Evolutionary conservation across 768 basidiomycete species (phyloP).

Genomic region (Saitozyma podzolica): DNA sequence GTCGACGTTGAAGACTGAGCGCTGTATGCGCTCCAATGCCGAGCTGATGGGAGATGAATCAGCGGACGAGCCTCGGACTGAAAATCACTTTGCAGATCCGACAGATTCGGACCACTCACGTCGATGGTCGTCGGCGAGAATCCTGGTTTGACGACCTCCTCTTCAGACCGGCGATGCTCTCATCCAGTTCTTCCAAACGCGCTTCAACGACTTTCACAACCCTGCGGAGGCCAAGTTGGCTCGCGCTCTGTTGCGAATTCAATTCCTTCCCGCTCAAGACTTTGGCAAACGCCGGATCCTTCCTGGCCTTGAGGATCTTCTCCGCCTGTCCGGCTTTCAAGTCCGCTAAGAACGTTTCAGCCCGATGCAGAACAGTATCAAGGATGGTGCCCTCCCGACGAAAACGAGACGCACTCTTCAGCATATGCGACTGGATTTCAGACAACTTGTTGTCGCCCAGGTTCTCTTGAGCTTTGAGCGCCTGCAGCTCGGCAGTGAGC

Average conservation of each 20-base stretch:
- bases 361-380: neutral
- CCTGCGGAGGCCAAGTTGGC: conserved; percentile 72
- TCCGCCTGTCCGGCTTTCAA: conserved; percentile 80
- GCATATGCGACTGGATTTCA: conserved; percentile 45
- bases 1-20: conserved; percentile 83
- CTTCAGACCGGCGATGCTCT: neutral
- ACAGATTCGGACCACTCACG: neutral
- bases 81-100: neutral
- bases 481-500: conserved; percentile 26
- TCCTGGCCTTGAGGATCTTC: conserved; percentile 73
- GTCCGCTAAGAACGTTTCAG: conserved; percentile 58
- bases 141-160: neutral
- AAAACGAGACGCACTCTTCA: conserved; percentile 41
- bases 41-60: conserved; percentile 57
- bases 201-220: conserved; percentile 70
- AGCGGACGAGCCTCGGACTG: neutral
- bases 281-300: conserved; percentile 75
- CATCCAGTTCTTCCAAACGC: conserved; percentile 74
- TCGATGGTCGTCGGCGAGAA: neutral
- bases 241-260: conserved; percentile 85
- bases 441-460: conserved; percentile 30
- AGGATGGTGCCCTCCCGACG: neutral
- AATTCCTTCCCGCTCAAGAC: conserved; percentile 72
- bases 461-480: conserved; percentile 12
- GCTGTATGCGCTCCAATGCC: conserved; percentile 77